Evolutionary conservation across 1,284 basidiomycete species (phyloP), one percentile per base, ranked within the genome.

Genomic region (Trichosporon sp.): DNA sequence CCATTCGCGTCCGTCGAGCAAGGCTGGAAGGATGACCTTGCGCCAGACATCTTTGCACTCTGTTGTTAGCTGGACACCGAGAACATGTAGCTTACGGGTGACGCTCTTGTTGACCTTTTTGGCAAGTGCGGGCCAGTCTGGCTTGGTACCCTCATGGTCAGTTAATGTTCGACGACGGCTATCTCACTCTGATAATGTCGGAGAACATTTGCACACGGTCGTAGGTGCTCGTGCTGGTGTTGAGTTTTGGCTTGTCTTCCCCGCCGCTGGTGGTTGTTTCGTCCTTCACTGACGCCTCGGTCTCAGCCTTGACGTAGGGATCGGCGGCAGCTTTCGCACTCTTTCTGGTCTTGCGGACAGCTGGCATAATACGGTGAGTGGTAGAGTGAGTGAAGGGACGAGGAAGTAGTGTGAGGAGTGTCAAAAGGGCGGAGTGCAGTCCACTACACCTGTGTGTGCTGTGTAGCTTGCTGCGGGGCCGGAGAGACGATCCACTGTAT

Each of bases 31-130:
- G 46, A 77, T 56, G 8, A 65, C 69, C 68, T 77, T 74, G 37
- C 74, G 70, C 73, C 73, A 77, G 9, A 65, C 65, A 58, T 77
- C 75, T 60, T 71, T 69, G 63, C 69, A 70, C 61, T 74, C 73
- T 74, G 64, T 3, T 8, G 13, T 63, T 56, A 66, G 65, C 36
- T 33, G 3, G 1, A 14, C 11, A 29, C 25, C 13, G 4, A 34
- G 40, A 16, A 7, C 23, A 25, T 13, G 13, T n/a, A 54, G 49
- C 49, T 54, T 27, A 54, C 49, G 27, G 49, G 11, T 31, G 49
- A 27, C 49, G 27, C 25, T 54, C 27, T 54, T 54, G 49, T n/a
- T 10, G 25, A 54, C 3, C 7, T 54, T 29, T 14, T 54, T 29
- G 3, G 49, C 32, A 10, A 40, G 64, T 56, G 44, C 37, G 46